Percentiles rank a stretch among this genome's conserved stretches.
Evolutionary conservation across 2,329 filamentous ascomycete species (phyloP).

Genomic region (Leptosphaerulina australis): DNA sequence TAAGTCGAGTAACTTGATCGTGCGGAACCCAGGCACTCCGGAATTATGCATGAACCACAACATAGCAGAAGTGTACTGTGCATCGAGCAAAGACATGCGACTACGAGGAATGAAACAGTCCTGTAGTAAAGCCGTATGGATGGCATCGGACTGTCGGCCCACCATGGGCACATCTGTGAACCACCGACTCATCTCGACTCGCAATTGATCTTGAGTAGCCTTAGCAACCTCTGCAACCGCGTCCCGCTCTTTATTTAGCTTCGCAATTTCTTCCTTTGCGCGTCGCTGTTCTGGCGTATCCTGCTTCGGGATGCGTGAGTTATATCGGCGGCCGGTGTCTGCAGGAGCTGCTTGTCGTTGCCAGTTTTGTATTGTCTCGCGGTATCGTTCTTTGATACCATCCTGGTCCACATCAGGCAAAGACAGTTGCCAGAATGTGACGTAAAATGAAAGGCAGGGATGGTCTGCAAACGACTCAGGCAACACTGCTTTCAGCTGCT

Average conservation of each 20-base stretch:
- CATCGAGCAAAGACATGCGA: constrained; percentile 81
- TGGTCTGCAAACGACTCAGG: constrained; percentile 69
- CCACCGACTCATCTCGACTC: constrained; percentile 77
- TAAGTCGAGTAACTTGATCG: constrained; percentile 80
- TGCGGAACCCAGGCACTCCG: constrained; percentile 83
- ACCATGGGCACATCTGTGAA: constrained; percentile 68
- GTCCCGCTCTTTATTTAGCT: constrained; percentile 54
- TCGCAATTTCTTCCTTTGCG: constrained; percentile 72
- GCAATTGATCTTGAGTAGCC: constrained; percentile 65
- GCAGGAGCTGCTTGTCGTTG: constrained; percentile 49
- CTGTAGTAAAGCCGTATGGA: constrained; percentile 81
- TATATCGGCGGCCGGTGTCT: constrained; percentile 67
- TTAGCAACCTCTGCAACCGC: constrained; percentile 60
- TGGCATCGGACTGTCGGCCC: constrained; percentile 61
- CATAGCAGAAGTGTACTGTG: constrained; percentile 86
- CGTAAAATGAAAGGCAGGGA: constrained; percentile 81
- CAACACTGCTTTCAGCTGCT: constrained; percentile 67
- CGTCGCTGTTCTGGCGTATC: constrained; percentile 70
- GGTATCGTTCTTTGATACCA: constrained; percentile 72
- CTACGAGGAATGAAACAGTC: constrained; percentile 91
- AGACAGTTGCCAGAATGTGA: constrained; percentile 90
- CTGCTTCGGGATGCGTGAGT: constrained; percentile 45
- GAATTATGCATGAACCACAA: constrained; percentile 85
- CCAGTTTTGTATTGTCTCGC: constrained; percentile 67
- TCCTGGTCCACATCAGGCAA: constrained; percentile 74